Evolutionary conservation across 2,329 filamentous ascomycete genomes (phyloP), one percentile per base, ranked within the genome.

Genomic region (Penicillium oxalicum): DNA sequence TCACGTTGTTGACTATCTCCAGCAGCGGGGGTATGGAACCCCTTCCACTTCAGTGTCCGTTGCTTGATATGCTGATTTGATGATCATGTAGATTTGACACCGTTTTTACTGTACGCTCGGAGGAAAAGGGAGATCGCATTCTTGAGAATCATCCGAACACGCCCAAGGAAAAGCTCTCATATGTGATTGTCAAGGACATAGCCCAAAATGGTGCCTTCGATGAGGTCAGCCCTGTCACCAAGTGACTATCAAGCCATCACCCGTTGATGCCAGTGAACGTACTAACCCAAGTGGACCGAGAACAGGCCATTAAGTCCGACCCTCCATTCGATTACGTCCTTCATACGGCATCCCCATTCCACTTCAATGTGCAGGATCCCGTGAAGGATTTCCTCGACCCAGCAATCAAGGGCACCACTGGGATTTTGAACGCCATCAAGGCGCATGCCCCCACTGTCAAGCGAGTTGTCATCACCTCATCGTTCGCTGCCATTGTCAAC

Each of bases 261-360:
- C 18, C 18, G 18, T 18, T 18, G 1, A 18, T 18, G 18, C 18
- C 18, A 18, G 18, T 18, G 18, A 32, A 32, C 4, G 9, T 28
- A 34, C n/a, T 37, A 2, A 18, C 2, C 2, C 2, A 18, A 18
- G 18, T 1, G 18, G 18, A 18, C 18, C 18, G 24, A 12, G 5
- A 47, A 47, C 39, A 70, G 65, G 80, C 78, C 12, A 76, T 83
- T 41, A 72, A 80, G 54, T 81, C 79, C 12, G 73, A 79, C 47
- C 80, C 80, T 0, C 79, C 82, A 0, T 87, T 91, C 53, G 83
- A 88, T 59, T 83, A 79, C 40, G 85, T 91, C 42, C 76, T 89
- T 44, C 85, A 89, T 65, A 88, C 85, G 5, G 85, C 86, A 2
- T 84, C 80, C 0, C 87, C 88, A 0, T 91, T 87, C 71, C 83